A percentile compares a stretch with the other conserved stretches of the same genome.
Conservation (phyloP, 2,329 filamentous ascomycete species). For the Trichophyton verrucosum region DNA sequence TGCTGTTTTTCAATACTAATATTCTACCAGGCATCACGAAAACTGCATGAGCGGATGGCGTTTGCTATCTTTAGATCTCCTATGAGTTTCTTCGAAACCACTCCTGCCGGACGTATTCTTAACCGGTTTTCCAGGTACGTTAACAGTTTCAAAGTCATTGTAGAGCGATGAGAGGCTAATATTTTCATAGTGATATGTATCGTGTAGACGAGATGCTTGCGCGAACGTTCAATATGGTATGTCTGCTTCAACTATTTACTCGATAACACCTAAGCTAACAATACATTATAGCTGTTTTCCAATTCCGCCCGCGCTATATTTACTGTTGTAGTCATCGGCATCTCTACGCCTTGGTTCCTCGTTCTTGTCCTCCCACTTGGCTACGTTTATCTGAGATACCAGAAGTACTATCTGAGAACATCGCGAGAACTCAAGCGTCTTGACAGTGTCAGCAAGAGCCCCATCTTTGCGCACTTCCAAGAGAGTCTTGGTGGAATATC, state of each 20-base stretch:
- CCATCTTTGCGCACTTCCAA: slow-evolving; percentile 97
- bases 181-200: slow-evolving; percentile 39
- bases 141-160: background rate
- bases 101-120: slow-evolving; percentile 86
- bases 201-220: slow-evolving; percentile 83
- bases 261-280: slow-evolving; percentile 20
- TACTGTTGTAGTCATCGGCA: slow-evolving; percentile 74
- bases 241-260: slow-evolving; percentile 19
- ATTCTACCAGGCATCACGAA: slow-evolving; percentile 61
- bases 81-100: slow-evolving; percentile 98
- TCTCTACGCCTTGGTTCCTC: slow-evolving; percentile 67
- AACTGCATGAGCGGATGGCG: slow-evolving; percentile 94
- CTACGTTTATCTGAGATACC: slow-evolving; percentile 78
- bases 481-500: slow-evolving; percentile 88
- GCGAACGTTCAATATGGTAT: slow-evolving; percentile 89
- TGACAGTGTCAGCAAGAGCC: slow-evolving; percentile 88
- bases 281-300: slow-evolving; percentile 47
- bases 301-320: slow-evolving; percentile 65
- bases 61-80: slow-evolving; percentile 93
- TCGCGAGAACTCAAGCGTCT: slow-evolving; percentile 93
- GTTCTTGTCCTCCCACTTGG: slow-evolving; percentile 68
- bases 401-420: slow-evolving; percentile 91
- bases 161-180: slow-evolving; percentile 2
- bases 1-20: slow-evolving; percentile 10
- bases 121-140: slow-evolving; percentile 85